Percentiles rank a stretch among this genome's conserved stretches.
Evolutionary conservation across 305 asterid species (phyloP).

Genomic region (Euphrasia arctica): DNA sequence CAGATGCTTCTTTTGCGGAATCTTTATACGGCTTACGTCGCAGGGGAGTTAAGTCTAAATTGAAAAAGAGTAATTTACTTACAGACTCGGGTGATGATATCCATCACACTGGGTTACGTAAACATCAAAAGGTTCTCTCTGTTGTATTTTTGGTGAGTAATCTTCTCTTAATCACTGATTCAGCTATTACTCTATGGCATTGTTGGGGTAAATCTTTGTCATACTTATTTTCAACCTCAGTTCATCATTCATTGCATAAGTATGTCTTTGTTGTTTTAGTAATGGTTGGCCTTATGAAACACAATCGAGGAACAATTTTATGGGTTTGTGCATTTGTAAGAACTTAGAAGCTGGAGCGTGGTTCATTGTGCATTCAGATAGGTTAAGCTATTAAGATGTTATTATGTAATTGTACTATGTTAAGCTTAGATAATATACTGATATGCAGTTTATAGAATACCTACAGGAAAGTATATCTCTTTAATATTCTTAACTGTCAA

Average conservation of each 20-base stretch:
- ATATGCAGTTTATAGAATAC: background rate
- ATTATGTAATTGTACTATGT: background rate
- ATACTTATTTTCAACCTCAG: background rate
- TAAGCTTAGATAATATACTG: background rate
- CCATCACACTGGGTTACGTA: slow-evolving; percentile 64
- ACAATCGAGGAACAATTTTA: background rate
- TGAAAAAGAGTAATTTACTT: slow-evolving; percentile 39
- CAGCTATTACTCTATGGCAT: slow-evolving; percentile 15
- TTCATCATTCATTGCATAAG: slow-evolving; percentile 12
- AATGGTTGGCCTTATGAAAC: slow-evolving; percentile 1
- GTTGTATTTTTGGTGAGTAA: slow-evolving; percentile 73
- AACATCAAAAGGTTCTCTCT: slow-evolving; percentile 81
- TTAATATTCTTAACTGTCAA: slow-evolving; percentile 1
- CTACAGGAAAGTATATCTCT: background rate
- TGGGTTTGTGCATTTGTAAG: background rate
- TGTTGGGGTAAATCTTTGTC: slow-evolving; percentile 6
- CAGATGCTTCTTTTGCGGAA: slow-evolving; percentile 96
- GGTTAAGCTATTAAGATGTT: background rate
- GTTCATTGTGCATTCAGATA: background rate
- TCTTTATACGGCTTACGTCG: slow-evolving; percentile 88
- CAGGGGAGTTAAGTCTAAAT: slow-evolving; percentile 61
- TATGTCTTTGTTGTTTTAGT: background rate
- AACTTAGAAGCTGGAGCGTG: background rate
- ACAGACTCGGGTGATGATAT: slow-evolving; percentile 42
- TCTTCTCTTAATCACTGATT: slow-evolving; percentile 20